These are phyloP conservation scores for Globisporangium spiculum DNA, from an alignment of 352 stramenopile species.

Conservation along the genomic window DNA sequence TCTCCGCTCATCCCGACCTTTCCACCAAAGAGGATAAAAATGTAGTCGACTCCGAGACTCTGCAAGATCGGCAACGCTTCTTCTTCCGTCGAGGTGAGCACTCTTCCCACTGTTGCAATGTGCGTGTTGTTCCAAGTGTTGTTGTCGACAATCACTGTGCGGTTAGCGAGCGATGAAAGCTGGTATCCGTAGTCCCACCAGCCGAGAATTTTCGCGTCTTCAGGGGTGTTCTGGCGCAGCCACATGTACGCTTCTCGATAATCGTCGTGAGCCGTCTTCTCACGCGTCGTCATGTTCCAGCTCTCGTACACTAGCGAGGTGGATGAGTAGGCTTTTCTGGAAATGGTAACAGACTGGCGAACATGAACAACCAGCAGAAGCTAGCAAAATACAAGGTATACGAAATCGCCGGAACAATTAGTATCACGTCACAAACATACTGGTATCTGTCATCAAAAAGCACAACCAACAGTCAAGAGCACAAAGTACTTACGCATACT, in stretches of 20 bases:
- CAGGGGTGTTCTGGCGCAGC: slow-evolving; percentile 67
- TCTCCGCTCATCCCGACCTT: slow-evolving; percentile 70
- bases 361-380: slow-evolving; percentile 68
- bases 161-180: slow-evolving; percentile 76
- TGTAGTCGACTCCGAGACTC: slow-evolving; percentile 79
- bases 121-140: slow-evolving; percentile 98
- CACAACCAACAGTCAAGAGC: not conserved
- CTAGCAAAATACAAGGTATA: slow-evolving; percentile 23
- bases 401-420: not conserved
- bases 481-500: slow-evolving; percentile 38
- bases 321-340: slow-evolving; percentile 75
- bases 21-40: slow-evolving; percentile 77
- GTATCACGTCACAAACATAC: not conserved
- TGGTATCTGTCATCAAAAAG: not conserved
- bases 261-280: slow-evolving; percentile 59
- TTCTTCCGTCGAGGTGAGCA: slow-evolving; percentile 65
- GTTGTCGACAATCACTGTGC: slow-evolving; percentile 91
- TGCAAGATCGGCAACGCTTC: slow-evolving; percentile 67
- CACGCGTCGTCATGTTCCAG: slow-evolving; percentile 44
- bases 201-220: slow-evolving; percentile 66
- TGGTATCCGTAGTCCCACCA: slow-evolving; percentile 91
- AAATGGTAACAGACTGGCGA: slow-evolving; percentile 55
- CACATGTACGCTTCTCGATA: slow-evolving; percentile 84
- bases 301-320: slow-evolving; percentile 73
- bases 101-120: slow-evolving; percentile 92